phyloP scores from a whole-genome alignment of 257 asterid species.

The Gentiana dahurica region DNA sequence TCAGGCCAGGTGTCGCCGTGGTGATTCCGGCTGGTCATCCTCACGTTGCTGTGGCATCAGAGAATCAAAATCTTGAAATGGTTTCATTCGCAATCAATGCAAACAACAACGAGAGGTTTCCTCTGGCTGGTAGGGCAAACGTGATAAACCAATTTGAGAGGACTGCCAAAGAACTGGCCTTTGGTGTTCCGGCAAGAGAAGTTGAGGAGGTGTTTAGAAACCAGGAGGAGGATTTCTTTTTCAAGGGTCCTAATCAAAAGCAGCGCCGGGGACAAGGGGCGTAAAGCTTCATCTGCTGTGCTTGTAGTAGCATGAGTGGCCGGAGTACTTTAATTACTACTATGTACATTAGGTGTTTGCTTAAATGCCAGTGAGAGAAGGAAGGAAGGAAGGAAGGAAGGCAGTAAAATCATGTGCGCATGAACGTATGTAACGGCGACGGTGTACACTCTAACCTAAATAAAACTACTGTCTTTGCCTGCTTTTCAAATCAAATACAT shows the following conservation, averaged over 20 bases:
- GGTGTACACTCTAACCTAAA: background rate
- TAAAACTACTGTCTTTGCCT: background rate
- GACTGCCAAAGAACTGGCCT: conserved; percentile 53
- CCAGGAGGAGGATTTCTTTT: conserved; percentile 48
- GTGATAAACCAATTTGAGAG: conserved; percentile 37
- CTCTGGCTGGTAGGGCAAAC: conserved; percentile 50
- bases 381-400: no score
- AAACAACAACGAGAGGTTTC: conserved; percentile 21
- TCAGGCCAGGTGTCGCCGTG: conserved; percentile 39
- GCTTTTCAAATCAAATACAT: background rate
- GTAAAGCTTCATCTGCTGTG: background rate
- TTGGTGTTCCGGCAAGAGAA: conserved; percentile 47
- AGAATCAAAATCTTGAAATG: conserved; percentile 35
- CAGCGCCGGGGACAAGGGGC: conserved; percentile 16
- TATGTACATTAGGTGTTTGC: background rate
- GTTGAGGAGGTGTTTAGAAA: conserved; percentile 46
- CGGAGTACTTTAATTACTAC: background rate
- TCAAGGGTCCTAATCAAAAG: conserved; percentile 35
- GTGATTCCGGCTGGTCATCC: conserved; percentile 78
- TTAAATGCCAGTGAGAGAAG: background rate
- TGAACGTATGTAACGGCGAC: background rate
- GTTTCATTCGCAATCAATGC: conserved; percentile 47
- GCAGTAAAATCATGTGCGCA: background rate
- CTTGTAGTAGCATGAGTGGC: background rate
- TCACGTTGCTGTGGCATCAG: conserved; percentile 37